Evolutionary conservation across 192 early-diverging fungal species (phyloP).

Genomic region (Radiomyces spectabilis): DNA sequence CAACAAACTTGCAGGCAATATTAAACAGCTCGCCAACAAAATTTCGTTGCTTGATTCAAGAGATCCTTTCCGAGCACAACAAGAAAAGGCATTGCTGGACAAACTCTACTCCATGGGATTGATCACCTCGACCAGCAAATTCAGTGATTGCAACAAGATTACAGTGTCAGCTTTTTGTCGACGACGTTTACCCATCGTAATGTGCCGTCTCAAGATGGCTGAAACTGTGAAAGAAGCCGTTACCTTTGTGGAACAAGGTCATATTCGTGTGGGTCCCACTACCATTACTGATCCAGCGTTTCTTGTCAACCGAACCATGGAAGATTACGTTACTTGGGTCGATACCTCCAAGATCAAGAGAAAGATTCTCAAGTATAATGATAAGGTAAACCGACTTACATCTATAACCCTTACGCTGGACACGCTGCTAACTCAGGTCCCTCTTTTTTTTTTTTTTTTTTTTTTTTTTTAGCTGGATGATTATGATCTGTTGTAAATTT

Average conservation of each 20-base stretch:
- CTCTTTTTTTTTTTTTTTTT: not conserved
- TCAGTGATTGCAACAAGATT: constrained; percentile 73
- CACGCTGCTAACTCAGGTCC: not conserved
- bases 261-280: constrained; percentile 89
- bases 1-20: constrained; percentile 72
- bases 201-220: constrained; percentile 94
- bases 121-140: constrained; percentile 66
- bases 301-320: constrained; percentile 79
- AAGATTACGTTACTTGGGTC: constrained; percentile 97
- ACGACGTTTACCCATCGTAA: constrained; percentile 80
- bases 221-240: constrained; percentile 89
- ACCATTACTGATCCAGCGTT: constrained; percentile 87
- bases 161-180: constrained; percentile 85
- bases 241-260: constrained; percentile 89
- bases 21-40: constrained; percentile 75
- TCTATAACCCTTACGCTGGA: no score
- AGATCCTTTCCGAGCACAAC: constrained; percentile 69
- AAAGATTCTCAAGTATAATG: constrained; percentile 93
- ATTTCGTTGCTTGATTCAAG: constrained; percentile 80
- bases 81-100: constrained; percentile 73
- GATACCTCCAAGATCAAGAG: constrained; percentile 96
- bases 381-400: constrained; percentile 62
- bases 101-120: constrained; percentile 86
- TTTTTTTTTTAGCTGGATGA: constrained; percentile 62
- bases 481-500: constrained; percentile 71